Evolutionary conservation across 768 basidiomycete genomes (phyloP), one percentile per base, ranked within the genome.

Genomic region (Cubamyces sp.): DNA sequence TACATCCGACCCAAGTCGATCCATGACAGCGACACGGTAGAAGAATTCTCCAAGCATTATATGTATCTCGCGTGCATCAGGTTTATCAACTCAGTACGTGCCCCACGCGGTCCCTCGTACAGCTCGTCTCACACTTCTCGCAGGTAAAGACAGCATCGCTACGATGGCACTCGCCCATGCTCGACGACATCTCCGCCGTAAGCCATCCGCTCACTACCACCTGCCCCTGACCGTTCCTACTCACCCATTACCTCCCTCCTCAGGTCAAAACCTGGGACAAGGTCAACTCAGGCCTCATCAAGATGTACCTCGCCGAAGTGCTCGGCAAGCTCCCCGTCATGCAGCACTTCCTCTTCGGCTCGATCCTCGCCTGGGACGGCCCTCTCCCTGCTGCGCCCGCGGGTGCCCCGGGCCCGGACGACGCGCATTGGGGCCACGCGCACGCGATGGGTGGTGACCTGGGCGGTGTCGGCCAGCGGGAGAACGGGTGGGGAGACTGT

Each of bases 111-210:
- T 39, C 12, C 60, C 54, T 54, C 23, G 49, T 19, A 14, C 37
- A 15, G 15, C 54, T 9, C 45, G 26, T 43, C 48, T 26, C 0
- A 41, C 30, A 6, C 1, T 50, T 28, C 15, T 12, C 25, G 14
- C 64, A 96, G 92, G 93, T 98, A 66, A 98, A 98, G 73, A 94
- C 95, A 0, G 95, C 96, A 0, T 95, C 95, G 0, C 81, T 98
- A 0, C 84, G 94, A 54, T 99, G 96, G 96, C 96, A 99, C 76
- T 97, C 94, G 0, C 96, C 96, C 1, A 98, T 99, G 96, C 84
- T 99, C 7, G 94, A 98, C 73, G 96, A 98, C 70, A 98, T 98
- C 57, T 96, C 94, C 0, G 94, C 90, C 0, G 94, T 76, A 63
- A 43, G 80, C 69, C 34, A 11, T 34, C 9, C 34, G 6, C 8